A percentile compares a stretch with the other conserved stretches of the same genome.
phyloP scores from a whole-genome alignment of 768 basidiomycete species.

The Xerocomus potaroensis region DNA sequence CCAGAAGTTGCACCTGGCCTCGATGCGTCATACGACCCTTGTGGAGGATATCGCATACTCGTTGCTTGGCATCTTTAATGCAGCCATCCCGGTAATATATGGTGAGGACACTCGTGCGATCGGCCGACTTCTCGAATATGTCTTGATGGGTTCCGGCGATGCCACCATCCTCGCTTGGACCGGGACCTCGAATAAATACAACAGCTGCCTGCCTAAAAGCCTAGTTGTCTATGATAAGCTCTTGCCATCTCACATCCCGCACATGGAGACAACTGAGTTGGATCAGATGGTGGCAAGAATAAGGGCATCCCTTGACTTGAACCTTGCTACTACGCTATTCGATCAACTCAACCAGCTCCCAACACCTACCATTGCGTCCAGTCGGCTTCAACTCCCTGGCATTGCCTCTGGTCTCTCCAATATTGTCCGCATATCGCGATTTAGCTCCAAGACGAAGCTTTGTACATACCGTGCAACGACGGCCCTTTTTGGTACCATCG shows the following conservation, averaged over 20 bases:
- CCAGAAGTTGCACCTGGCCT: not conserved
- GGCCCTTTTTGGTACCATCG: not conserved
- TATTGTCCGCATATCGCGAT: not conserved
- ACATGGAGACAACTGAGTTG: not conserved
- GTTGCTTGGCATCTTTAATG: not conserved
- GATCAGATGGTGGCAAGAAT: not conserved
- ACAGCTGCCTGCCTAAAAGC: conserved; percentile 1
- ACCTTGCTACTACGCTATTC: not conserved
- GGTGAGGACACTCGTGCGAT: not conserved
- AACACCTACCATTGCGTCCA: not conserved
- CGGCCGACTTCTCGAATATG: conserved; percentile 3
- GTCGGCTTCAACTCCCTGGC: not conserved
- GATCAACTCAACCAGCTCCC: not conserved
- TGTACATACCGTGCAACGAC: not conserved
- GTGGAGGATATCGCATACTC: conserved; percentile 2
- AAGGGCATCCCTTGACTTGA: not conserved
- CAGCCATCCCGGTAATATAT: not conserved
- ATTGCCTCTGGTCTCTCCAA: not conserved
- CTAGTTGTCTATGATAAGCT: not conserved
- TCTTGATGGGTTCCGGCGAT: not conserved
- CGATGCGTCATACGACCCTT: not conserved
- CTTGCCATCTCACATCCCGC: not conserved
- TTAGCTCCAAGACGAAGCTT: too few relatives aligned
- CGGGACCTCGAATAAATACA: not conserved
- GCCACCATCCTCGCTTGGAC: conserved; percentile 2